Evolutionary conservation across 305 asterid species (phyloP).

Genomic region (Solanum chacoense): DNA sequence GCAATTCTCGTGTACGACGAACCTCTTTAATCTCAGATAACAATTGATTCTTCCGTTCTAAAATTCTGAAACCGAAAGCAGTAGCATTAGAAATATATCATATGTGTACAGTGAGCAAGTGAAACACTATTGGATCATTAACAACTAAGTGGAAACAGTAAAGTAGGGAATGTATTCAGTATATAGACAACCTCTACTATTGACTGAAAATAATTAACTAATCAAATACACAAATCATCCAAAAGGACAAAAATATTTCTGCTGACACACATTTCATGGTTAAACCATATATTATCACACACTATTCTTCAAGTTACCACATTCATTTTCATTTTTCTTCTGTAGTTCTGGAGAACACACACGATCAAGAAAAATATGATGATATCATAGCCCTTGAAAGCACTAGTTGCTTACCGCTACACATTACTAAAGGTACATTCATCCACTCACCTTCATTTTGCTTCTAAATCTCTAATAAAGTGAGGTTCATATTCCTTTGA

Average conservation of each 20-base stretch:
- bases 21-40: conserved; percentile 81
- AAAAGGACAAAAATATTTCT: neutral
- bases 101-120: neutral
- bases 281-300: neutral
- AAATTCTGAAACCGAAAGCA: conserved; percentile 42
- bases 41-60: conserved; percentile 65
- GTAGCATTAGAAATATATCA: neutral
- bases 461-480: neutral
- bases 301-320: neutral
- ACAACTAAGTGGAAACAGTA: neutral
- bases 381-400: neutral
- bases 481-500: neutral
- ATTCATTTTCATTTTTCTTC: neutral
- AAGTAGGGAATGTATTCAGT: neutral
- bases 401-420: neutral
- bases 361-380: neutral
- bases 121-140: neutral
- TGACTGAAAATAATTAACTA: neutral
- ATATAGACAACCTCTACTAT: neutral
- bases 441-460: neutral
- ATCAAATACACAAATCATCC: neutral
- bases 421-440: neutral
- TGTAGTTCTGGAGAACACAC: neutral
- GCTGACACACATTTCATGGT: neutral
- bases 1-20: conserved; percentile 83